Evolutionary conservation across 202 grass and related monocot genomes (phyloP).

Genomic region (Carex arenaria): DNA sequence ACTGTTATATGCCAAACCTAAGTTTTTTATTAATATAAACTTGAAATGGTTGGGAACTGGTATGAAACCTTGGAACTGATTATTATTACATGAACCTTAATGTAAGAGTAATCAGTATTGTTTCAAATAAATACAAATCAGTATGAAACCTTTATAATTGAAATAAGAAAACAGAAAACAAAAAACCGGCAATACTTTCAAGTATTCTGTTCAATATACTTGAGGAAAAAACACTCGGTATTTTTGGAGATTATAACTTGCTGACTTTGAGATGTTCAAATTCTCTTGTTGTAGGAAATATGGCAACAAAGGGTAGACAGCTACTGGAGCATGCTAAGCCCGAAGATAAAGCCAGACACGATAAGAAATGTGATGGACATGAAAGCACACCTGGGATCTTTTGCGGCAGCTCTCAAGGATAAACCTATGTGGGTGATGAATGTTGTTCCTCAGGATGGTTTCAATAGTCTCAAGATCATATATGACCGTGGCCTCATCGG

Average conservation of each 20-base stretch:
- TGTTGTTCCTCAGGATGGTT: slow-evolving; percentile 81
- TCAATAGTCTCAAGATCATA: slow-evolving; percentile 93
- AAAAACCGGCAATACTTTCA: neutral
- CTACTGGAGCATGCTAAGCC: slow-evolving; percentile 73
- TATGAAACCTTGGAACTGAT: neutral
- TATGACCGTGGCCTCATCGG: slow-evolving; percentile 95
- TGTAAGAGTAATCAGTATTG: too few species aligned
- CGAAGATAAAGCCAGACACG: slow-evolving; percentile 65
- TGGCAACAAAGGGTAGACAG: slow-evolving; percentile 89
- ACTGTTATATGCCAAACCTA: neutral
- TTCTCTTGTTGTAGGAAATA: slow-evolving; percentile 58
- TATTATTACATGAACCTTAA: too few species aligned
- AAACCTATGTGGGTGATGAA: slow-evolving; percentile 98
- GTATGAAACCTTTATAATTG: neutral
- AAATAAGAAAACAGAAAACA: neutral
- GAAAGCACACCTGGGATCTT: slow-evolving; percentile 97
- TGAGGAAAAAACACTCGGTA: neutral
- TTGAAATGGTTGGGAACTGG: neutral
- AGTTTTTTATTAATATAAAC: neutral
- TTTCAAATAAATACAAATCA: neutral
- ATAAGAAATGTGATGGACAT: slow-evolving; percentile 98
- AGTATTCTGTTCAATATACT: neutral
- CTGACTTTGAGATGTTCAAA: slow-evolving; percentile 22
- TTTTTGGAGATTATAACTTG: slow-evolving; percentile 17
- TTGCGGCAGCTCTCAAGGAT: slow-evolving; percentile 89